phyloP scores from a whole-genome alignment of 352 stramenopile genomes.

The Globisporangium echinulatum region DNA sequence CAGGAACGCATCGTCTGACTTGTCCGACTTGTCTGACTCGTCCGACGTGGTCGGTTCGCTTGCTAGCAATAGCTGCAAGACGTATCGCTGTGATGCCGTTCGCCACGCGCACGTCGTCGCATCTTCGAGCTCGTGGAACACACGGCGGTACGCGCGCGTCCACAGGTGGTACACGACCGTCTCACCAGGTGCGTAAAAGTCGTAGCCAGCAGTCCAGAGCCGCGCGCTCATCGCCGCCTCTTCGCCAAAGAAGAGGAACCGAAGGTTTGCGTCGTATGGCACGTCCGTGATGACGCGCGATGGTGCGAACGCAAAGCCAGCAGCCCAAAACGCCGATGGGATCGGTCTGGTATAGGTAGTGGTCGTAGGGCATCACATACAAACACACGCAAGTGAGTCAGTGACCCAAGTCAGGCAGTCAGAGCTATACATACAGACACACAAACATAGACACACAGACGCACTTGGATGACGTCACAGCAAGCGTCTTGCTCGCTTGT shows the following conservation, averaged over 20 bases:
- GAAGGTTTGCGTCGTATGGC: constrained; percentile 81
- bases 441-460: background rate
- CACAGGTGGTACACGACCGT: constrained; percentile 88
- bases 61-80: constrained; percentile 20
- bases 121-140: constrained; percentile 68
- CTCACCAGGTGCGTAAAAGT: constrained; percentile 86
- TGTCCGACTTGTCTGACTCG: background rate
- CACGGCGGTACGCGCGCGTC: constrained; percentile 66
- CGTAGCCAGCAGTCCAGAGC: constrained; percentile 86
- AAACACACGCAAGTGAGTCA: background rate
- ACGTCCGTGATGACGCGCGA: constrained; percentile 49
- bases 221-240: constrained; percentile 88
- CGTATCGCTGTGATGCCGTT: constrained; percentile 17
- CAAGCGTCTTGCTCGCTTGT: constrained; percentile 52
- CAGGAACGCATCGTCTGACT: background rate
- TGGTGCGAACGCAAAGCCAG: constrained; percentile 66
- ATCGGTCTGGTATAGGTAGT: constrained; percentile 25
- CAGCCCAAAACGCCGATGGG: constrained; percentile 62
- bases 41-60: background rate
- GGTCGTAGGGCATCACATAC: background rate
- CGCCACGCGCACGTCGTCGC: constrained; percentile 21
- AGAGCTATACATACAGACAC: background rate
- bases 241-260: constrained; percentile 93
- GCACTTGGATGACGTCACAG: constrained; percentile 24
- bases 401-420: background rate